A percentile compares a stretch with the other conserved stretches of the same genome.
phyloP scores from a whole-genome alignment of 225 moss, liverwort and hornwort species.

The Neckera pumila region DNA sequence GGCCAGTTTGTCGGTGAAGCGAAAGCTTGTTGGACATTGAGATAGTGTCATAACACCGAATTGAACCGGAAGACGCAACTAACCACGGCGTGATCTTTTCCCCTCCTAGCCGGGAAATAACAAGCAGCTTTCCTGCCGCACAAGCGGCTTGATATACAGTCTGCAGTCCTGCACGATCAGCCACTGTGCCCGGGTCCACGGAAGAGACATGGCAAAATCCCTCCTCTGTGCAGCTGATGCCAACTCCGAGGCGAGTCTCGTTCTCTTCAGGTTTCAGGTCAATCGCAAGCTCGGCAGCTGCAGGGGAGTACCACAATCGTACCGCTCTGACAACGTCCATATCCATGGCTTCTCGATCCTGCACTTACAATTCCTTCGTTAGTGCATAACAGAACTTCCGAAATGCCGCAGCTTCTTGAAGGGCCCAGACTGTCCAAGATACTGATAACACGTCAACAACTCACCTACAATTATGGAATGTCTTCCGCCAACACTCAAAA shows the following conservation, averaged over 20 bases:
- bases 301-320: constrained; percentile 56
- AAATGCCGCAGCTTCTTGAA: neutral
- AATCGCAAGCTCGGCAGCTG: constrained; percentile 61
- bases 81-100: constrained; percentile 64
- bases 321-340: constrained; percentile 52
- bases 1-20: constrained; percentile 51
- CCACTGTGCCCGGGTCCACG: constrained; percentile 53
- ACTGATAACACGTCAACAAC: neutral
- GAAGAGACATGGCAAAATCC: constrained; percentile 63
- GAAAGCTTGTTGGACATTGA: constrained; percentile 55
- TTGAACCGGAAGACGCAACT: constrained; percentile 41
- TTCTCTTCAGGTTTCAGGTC: constrained; percentile 52
- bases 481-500: neutral
- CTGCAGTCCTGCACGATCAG: constrained; percentile 49
- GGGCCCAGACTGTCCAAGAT: neutral
- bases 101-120: constrained; percentile 51
- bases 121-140: constrained; percentile 49
- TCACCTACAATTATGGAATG: neutral
- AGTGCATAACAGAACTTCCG: neutral
- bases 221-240: constrained; percentile 64
- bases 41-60: constrained; percentile 53
- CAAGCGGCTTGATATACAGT: constrained; percentile 51
- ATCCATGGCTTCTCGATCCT: constrained; percentile 59
- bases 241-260: constrained; percentile 49
- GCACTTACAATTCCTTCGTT: neutral